Percentiles rank a stretch among this genome's conserved stretches.
These are phyloP conservation scores for Prunus yedoensis DNA, from an alignment of 331 rosid species.

Conservation along the genomic window DNA sequence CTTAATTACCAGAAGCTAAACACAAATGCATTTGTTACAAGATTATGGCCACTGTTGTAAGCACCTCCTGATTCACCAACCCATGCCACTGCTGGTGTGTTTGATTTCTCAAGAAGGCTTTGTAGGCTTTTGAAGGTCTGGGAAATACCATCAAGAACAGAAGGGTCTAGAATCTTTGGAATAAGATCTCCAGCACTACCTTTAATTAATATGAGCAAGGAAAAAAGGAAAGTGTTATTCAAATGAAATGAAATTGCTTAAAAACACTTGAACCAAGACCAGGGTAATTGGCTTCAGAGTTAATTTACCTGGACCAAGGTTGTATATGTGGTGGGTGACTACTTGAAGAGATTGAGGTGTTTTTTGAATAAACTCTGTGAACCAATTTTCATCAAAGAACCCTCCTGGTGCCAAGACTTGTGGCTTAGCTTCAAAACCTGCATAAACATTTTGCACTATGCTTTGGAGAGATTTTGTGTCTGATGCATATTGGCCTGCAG, in stretches of 20 bases:
- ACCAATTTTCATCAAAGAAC: slow-evolving; percentile 40
- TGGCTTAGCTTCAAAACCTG: slow-evolving; percentile 28
- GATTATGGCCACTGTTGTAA: slow-evolving; percentile 42
- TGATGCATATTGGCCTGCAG: slow-evolving; percentile 31
- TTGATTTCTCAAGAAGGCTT: slow-evolving; percentile 25
- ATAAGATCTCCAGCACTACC: slow-evolving; percentile 33
- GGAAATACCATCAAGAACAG: slow-evolving; percentile 26
- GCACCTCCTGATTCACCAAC: slow-evolving; percentile 55
- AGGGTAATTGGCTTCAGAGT: not conserved
- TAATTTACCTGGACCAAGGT: slow-evolving; percentile 42
- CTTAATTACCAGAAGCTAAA: slow-evolving; percentile 42
- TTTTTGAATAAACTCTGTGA: slow-evolving; percentile 20
- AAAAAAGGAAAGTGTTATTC: not conserved
- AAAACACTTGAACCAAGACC: not conserved
- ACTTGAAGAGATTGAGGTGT: slow-evolving; percentile 31
- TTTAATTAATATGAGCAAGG: not conserved
- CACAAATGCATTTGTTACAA: slow-evolving; percentile 39
- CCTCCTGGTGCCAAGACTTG: slow-evolving; percentile 48
- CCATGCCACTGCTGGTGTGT: slow-evolving; percentile 41
- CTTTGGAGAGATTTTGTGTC: slow-evolving; percentile 24
- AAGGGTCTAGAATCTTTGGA: slow-evolving; percentile 36
- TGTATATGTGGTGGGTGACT: slow-evolving; percentile 43
- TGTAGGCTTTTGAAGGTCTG: slow-evolving; percentile 29
- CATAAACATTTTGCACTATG: slow-evolving; percentile 29
- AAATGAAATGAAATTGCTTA: not conserved